Percentiles rank a stretch among this genome's conserved stretches.
These are phyloP conservation scores for Aspergillus terreus DNA, from an alignment of 2,329 filamentous ascomycete genomes.

Conservation along the genomic window DNA sequence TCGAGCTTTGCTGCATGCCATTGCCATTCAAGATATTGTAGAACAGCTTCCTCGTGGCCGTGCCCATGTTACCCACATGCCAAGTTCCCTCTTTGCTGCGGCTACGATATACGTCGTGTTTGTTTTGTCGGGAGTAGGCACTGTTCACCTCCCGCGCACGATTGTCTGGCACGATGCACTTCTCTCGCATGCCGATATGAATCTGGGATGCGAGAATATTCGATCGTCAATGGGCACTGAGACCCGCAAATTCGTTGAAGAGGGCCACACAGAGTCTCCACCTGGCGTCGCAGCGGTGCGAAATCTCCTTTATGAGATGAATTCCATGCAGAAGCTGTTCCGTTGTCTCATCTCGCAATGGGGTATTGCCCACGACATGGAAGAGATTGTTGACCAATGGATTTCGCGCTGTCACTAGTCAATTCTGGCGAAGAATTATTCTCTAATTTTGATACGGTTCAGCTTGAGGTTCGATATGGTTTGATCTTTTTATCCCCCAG, in stretches of 20 bases:
- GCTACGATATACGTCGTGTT: slow-evolving; percentile 43
- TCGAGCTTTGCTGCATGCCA: slow-evolving; percentile 40
- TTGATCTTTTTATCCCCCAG: not conserved
- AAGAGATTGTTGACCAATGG: slow-evolving; percentile 43
- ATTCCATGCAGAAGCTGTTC: slow-evolving; percentile 47
- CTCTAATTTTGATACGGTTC: not conserved
- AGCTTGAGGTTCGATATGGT: not conserved
- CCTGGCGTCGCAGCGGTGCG: slow-evolving; percentile 25
- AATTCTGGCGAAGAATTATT: not conserved
- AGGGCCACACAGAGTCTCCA: slow-evolving; percentile 20
- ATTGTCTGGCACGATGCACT: slow-evolving; percentile 43
- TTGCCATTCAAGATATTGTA: slow-evolving; percentile 46
- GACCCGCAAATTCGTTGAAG: slow-evolving; percentile 37
- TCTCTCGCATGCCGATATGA: slow-evolving; percentile 27
- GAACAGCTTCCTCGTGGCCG: slow-evolving; percentile 44
- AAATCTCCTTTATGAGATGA: slow-evolving; percentile 46
- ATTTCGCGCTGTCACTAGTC: slow-evolving; percentile 41
- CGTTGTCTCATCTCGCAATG: slow-evolving; percentile 43
- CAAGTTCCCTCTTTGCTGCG: slow-evolving; percentile 42
- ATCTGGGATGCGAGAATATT: slow-evolving; percentile 23
- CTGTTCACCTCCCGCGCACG: slow-evolving; percentile 35
- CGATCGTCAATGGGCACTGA: slow-evolving; percentile 27
- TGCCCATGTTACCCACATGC: slow-evolving; percentile 46
- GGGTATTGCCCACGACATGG: slow-evolving; percentile 47
- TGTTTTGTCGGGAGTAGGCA: slow-evolving; percentile 35